Base-by-base conservation (phyloP, 495 filamentous ascomycete genomes). In the Penicillium coffeae region DNA sequence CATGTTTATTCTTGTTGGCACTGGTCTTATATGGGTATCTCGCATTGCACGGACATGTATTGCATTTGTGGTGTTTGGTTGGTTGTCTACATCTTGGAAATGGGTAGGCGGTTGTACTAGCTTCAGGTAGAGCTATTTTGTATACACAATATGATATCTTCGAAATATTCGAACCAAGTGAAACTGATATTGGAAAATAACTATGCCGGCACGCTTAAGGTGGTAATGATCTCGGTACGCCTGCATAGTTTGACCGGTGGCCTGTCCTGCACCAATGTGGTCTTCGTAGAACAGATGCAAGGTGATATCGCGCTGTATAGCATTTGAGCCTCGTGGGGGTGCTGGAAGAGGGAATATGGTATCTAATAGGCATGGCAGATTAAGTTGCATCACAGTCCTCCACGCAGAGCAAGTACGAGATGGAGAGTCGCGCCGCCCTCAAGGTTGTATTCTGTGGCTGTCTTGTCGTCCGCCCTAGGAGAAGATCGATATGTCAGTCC, bases 401-500 rank as follows among this genome's bases (percentile, higher is more conserved):
- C 93, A 55, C 93, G 79, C 35, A 98, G 82, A 48, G 93, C 94
- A 50, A 98, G 80, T 43, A 98, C 93, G 56, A 98, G 74, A 79
- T 98, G 93, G 55, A 98, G 79, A 30, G 92, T 97, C 18, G 89
- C 87, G 16, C 93, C 94, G 45, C 90, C 90, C 66, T 94, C 89
- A 33, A 98, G 88, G 41, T 79, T 78, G 64, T 96, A 96, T 64
- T 95, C 90, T 21, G 72, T 68, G 14, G 87, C 90, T 39, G 83
- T 89, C 71, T 89, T 92, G 58, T 94, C 92, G 62, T 98, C 93
- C 64, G 82, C 80, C 89, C 92, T 97, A 41, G 6, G 12, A 19
- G 25, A 12, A 12, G 3, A 35, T 35, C 22, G 38, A 2, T 25
- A 25, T 36, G 32, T 43, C 25, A 41, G 25, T n/a, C 21, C 13